These are phyloP conservation scores for Dichotomocladium elegans DNA, from an alignment of 371 early-diverging fungal genomes.

Conservation along the genomic window DNA sequence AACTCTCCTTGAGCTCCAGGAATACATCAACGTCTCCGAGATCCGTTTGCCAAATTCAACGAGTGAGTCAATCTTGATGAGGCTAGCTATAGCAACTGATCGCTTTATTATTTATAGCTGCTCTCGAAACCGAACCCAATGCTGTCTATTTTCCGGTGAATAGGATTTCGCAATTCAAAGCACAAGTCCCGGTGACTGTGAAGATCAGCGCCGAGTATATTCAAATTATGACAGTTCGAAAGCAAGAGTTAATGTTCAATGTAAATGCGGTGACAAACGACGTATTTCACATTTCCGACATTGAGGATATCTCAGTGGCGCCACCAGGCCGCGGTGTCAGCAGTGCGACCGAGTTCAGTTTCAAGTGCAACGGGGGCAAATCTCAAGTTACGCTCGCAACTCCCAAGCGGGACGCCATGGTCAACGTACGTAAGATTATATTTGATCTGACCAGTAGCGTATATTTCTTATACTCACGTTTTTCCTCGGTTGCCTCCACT, in stretches of 20 bases:
- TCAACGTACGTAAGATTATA: conserved; percentile 32
- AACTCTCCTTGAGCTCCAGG: conserved; percentile 65
- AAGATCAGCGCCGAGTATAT: conserved; percentile 80
- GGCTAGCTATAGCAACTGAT: too few relatives aligned
- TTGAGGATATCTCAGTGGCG: conserved; percentile 70
- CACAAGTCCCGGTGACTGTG: conserved; percentile 74
- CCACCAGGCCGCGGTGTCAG: conserved; percentile 40
- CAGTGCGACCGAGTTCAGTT: conserved; percentile 72
- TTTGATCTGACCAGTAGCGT: neutral
- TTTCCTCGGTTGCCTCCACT: neutral
- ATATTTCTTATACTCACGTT: neutral
- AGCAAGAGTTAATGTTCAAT: conserved; percentile 68
- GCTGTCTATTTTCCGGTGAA: conserved; percentile 64
- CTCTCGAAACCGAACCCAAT: conserved; percentile 66
- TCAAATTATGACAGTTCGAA: conserved; percentile 69
- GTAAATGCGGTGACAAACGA: conserved; percentile 78
- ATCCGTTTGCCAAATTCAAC: conserved; percentile 77
- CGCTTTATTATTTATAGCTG: conserved; percentile 42
- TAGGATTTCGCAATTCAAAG: conserved; percentile 56
- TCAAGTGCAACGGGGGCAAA: conserved; percentile 72
- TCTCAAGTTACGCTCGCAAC: conserved; percentile 68
- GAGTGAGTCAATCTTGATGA: too few relatives aligned
- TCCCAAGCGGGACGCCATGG: conserved; percentile 76
- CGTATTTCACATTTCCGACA: conserved; percentile 81
- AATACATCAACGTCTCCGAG: conserved; percentile 67